Evolutionary conservation across 2,329 filamentous ascomycete species (phyloP), one percentile per base, ranked within the genome.

Genomic region (Cladosporium sp.): DNA sequence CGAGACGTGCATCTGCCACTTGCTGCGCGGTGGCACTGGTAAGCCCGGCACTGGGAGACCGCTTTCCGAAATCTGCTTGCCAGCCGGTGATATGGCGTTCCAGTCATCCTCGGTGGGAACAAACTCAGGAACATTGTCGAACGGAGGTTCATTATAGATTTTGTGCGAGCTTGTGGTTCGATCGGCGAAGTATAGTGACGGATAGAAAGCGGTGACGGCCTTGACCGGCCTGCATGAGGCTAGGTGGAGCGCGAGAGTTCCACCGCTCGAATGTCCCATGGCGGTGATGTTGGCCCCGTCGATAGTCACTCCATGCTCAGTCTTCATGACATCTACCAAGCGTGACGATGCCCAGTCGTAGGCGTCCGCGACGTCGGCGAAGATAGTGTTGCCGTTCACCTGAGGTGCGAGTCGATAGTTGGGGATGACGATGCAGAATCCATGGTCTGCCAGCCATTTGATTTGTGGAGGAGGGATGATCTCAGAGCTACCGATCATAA

Each of bases 201-300:
- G 54, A 43, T 58, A 57, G 54, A 59, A 59, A 16, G 59, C 54
- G 35, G 57, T 59, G 31, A 52, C 54, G 18, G 59, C 58, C 37
- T 57, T 56, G 8, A 60, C 11, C 16, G 48, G 46, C 31, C 49
- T 49, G 34, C 41, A 48, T 11, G 54, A 51, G 31, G 43, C 57
- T 83, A 89, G 58, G 78, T 60, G 59, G 6, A 72, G 58, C 1
- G 71, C 66, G 1, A 72, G 50, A 1, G 63, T 66, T 1, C 70
- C 70, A 0, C 70, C 70, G 1, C 68, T 68, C 0, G 66, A 70
- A 2, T 69, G 71, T 7, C 70, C 71, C 51, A 70, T 68, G 0
- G 65, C 64, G 42, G 70, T 66, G 4, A 72, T 59, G 9, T 65
- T 62, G 7, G 66, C 59, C 1, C 56, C 44, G 35, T 72, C 66